These are phyloP conservation scores for Prunus mira DNA, from an alignment of 306 rosid species.

Conservation along the genomic window DNA sequence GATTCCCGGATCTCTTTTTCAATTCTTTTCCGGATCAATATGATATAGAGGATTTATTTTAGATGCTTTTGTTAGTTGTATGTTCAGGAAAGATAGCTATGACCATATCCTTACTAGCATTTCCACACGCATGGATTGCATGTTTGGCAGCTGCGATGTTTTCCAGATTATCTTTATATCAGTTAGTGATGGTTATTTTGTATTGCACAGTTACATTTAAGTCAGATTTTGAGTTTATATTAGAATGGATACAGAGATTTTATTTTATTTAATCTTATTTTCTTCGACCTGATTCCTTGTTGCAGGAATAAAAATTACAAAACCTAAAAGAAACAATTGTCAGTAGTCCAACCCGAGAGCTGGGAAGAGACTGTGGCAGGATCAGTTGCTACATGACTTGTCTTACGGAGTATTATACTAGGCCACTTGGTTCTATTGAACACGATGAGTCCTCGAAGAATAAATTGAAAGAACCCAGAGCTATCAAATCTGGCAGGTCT, in stretches of 20 bases:
- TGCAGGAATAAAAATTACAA: constrained; percentile 66
- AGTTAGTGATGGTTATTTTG: background rate
- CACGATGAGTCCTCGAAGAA: constrained; percentile 68
- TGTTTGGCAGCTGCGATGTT: background rate
- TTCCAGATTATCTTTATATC: background rate
- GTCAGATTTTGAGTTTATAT: background rate
- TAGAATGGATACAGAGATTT: constrained; percentile 18
- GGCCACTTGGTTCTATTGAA: constrained; percentile 53
- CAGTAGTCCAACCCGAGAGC: constrained; percentile 49
- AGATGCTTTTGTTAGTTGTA: constrained; percentile 5
- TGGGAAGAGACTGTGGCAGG: constrained; percentile 99
- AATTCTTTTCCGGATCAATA: constrained; percentile 17
- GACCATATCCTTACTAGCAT: background rate
- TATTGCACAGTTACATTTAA: too few species aligned
- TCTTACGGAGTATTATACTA: constrained; percentile 77
- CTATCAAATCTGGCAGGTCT: constrained; percentile 70
- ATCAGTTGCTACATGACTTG: constrained; percentile 91
- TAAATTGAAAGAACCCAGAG: constrained; percentile 81
- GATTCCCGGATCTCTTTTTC: constrained; percentile 1
- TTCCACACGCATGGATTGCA: background rate
- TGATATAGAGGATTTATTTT: background rate
- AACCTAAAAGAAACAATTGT: constrained; percentile 39
- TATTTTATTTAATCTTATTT: background rate
- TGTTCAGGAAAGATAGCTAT: background rate
- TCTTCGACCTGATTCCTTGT: constrained; percentile 12